Evolutionary conservation across 257 asterid genomes (phyloP).

Genomic region (Scutellaria barbata): DNA sequence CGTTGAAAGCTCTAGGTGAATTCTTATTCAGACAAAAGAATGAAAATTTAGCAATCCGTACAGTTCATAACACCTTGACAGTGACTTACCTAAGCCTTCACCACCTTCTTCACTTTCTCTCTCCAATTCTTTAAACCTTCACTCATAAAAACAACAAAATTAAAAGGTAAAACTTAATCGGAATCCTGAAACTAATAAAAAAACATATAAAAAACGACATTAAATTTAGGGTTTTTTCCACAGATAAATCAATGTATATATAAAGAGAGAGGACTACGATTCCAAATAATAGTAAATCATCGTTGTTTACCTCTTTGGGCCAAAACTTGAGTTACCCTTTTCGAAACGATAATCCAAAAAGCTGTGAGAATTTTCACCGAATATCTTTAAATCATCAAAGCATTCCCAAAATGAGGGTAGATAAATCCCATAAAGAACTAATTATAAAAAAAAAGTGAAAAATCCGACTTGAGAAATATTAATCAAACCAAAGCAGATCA

Average conservation of each 20-base stretch:
- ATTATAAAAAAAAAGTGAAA: neutral
- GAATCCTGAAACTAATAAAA: constrained; percentile 1
- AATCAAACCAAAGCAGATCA: neutral
- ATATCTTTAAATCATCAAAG: constrained; percentile 29
- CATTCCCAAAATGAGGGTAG: constrained; percentile 23
- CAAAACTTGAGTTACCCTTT: constrained; percentile 10
- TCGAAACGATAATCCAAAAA: constrained; percentile 13
- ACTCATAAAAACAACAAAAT: constrained; percentile 23
- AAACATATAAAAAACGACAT: neutral
- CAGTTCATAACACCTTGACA: constrained; percentile 43
- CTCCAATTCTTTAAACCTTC: constrained; percentile 35
- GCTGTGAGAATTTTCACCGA: constrained; percentile 23
- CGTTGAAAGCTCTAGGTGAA: constrained; percentile 53
- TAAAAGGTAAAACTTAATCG: constrained; percentile 28
- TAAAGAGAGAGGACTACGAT: constrained; percentile 11
- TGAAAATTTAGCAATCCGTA: constrained; percentile 35
- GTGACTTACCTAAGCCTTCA: constrained; percentile 51
- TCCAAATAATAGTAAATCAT: constrained; percentile 5
- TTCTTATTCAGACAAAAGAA: constrained; percentile 52
- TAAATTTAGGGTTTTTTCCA: neutral
- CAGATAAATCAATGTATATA: neutral
- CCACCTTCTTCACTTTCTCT: constrained; percentile 31
- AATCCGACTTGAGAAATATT: constrained; percentile 7
- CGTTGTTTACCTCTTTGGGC: constrained; percentile 39
- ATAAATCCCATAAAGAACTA: neutral